Evolutionary conservation across 257 asterid species (phyloP).

Genomic region (Nicotiana tabacum): DNA sequence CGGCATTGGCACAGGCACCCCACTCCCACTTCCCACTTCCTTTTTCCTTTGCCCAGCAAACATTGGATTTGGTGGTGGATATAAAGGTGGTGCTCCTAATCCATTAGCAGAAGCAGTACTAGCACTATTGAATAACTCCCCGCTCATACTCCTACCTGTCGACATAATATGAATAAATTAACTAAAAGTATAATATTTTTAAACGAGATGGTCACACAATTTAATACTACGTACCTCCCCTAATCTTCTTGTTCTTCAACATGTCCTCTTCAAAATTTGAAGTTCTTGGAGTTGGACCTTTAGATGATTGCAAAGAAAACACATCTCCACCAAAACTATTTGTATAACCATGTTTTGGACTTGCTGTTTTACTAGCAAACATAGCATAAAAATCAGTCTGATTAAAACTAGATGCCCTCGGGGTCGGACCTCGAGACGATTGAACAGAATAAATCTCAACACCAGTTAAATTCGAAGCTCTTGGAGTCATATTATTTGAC

Average conservation of each 20-base stretch:
- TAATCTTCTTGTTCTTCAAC: slow-evolving; percentile 36
- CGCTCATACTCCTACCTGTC: slow-evolving; percentile 70
- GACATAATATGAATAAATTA: not conserved
- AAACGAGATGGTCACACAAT: not conserved
- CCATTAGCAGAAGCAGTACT: slow-evolving; percentile 1
- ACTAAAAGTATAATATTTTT: not conserved
- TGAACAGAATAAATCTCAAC: slow-evolving; percentile 91
- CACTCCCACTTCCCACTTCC: slow-evolving; percentile 34
- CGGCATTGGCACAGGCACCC: not conserved
- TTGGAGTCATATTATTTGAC: slow-evolving; percentile 54
- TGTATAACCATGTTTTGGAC: slow-evolving; percentile 74
- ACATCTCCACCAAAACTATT: slow-evolving; percentile 62
- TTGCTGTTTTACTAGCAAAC: slow-evolving; percentile 69
- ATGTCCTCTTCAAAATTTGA: slow-evolving; percentile 86
- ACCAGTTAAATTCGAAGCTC: slow-evolving; percentile 78
- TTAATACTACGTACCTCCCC: not conserved
- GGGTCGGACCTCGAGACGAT: slow-evolving; percentile 83
- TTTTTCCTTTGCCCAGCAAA: slow-evolving; percentile 55
- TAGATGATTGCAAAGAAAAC: slow-evolving; percentile 63
- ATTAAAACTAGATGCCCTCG: slow-evolving; percentile 78
- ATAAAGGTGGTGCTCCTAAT: slow-evolving; percentile 21
- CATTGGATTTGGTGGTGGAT: slow-evolving; percentile 85
- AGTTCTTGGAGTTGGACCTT: slow-evolving; percentile 77
- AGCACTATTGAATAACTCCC: slow-evolving; percentile 42
- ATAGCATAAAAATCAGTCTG: slow-evolving; percentile 84